Conservation (phyloP, 2,329 filamentous ascomycete species). For the Fonsecaea erecta region DNA sequence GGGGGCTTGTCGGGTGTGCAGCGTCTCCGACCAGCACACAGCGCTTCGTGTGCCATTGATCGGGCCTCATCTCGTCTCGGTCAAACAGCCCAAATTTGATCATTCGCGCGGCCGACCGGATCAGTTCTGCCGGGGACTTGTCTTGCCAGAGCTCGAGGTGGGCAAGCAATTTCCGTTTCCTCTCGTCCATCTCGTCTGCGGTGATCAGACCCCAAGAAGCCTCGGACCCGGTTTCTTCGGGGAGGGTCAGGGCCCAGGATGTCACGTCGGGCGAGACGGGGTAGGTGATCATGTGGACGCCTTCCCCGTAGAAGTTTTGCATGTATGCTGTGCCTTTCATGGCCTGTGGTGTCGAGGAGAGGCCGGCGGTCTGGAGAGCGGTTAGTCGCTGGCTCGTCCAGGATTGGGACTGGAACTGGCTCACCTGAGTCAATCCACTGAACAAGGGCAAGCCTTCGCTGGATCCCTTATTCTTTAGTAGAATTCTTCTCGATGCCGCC, state of each 20-base stretch:
- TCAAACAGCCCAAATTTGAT: conserved; percentile 31
- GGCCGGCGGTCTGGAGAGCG: conserved; percentile 20
- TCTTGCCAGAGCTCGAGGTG: conserved; percentile 19
- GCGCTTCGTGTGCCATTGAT: conserved; percentile 23
- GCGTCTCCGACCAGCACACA: conserved; percentile 24
- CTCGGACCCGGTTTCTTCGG: conserved; percentile 19
- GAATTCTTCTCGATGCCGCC: conserved; percentile 23
- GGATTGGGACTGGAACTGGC: neutral
- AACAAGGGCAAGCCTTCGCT: conserved; percentile 19
- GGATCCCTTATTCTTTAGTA: conserved; percentile 15
- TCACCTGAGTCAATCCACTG: conserved; percentile 25
- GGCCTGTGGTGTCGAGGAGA: conserved; percentile 19
- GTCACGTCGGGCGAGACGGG: conserved; percentile 23
- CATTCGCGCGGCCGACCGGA: conserved; percentile 15
- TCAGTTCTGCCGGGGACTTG: conserved; percentile 7
- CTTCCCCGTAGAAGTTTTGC: conserved; percentile 28
- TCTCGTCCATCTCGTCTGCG: conserved; percentile 18
- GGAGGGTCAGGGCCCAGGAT: conserved; percentile 25
- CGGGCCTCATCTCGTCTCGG: conserved; percentile 22
- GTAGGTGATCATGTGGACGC: conserved; percentile 28
- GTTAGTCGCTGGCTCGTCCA: neutral
- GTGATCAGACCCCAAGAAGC: conserved; percentile 24
- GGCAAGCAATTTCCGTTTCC: conserved; percentile 16
- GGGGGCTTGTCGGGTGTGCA: conserved; percentile 26
- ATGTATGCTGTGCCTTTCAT: conserved; percentile 7